A percentile compares a stretch with the other conserved stretches of the same genome.
Evolutionary conservation across 352 stramenopile species (phyloP).

Genomic region (Globisporangium rhizosaccharum): DNA sequence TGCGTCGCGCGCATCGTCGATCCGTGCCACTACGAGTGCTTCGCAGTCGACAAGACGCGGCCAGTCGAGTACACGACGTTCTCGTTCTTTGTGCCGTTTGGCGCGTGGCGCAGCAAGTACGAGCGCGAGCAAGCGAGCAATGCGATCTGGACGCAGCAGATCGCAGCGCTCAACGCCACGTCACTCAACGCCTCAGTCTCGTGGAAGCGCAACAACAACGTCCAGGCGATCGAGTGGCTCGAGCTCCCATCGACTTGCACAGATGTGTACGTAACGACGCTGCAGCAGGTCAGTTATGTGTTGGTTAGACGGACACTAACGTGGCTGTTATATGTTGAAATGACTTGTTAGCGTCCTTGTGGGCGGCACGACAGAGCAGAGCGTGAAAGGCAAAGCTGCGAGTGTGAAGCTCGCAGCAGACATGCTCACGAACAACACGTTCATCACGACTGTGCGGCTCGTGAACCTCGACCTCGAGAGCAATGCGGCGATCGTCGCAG

Average conservation of each 20-base stretch:
- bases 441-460: constrained; percentile 33
- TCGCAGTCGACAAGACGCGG: constrained; percentile 16
- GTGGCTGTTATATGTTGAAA: neutral
- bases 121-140: constrained; percentile 24
- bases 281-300: neutral
- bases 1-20: constrained; percentile 15
- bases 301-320: constrained; percentile 5
- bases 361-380: constrained; percentile 31
- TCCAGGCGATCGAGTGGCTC: constrained; percentile 25
- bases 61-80: constrained; percentile 30
- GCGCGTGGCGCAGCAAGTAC: constrained; percentile 28
- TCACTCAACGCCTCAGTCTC: constrained; percentile 19
- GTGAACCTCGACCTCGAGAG: constrained; percentile 10
- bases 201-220: constrained; percentile 27
- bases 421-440: constrained; percentile 25
- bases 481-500: neutral
- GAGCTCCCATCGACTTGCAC: constrained; percentile 20
- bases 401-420: constrained; percentile 26
- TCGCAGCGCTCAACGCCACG: constrained; percentile 12
- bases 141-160: constrained; percentile 16
- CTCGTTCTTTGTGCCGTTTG: constrained; percentile 54
- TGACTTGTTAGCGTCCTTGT: constrained; percentile 28
- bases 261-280: constrained; percentile 15
- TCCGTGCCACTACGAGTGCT: constrained; percentile 46
- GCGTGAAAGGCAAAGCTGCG: constrained; percentile 37